Conservation (phyloP, 306 rosid species). For the Albizia julibrissin region DNA sequence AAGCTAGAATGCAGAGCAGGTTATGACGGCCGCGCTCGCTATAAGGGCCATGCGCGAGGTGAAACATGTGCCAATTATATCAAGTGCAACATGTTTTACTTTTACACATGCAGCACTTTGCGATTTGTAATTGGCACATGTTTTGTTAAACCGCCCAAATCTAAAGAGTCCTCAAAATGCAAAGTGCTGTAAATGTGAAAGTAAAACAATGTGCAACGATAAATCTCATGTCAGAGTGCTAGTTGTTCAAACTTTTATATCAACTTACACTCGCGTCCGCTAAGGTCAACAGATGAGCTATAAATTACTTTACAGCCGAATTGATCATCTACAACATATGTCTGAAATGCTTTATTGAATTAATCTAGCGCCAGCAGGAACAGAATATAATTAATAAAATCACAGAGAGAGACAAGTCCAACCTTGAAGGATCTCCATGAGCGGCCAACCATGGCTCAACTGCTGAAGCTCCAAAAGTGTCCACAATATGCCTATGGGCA, state of each 20-base stretch:
- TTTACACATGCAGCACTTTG: no score
- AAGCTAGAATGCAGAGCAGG: background rate
- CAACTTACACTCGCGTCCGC: conserved; percentile 19
- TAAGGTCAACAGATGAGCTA: conserved; percentile 2
- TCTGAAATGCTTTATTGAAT: background rate
- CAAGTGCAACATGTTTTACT: no score
- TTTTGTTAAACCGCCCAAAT: background rate
- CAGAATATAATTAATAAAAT: conserved; percentile 14
- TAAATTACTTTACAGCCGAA: background rate
- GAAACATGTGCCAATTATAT: no score
- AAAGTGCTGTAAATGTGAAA: background rate
- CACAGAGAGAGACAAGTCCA: conserved; percentile 18
- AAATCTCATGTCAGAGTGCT: background rate
- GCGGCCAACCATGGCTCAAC: conserved; percentile 98
- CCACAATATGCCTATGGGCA: conserved; percentile 62
- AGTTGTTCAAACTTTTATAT: conserved; percentile 1
- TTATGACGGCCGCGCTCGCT: no score
- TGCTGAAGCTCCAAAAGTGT: conserved; percentile 78
- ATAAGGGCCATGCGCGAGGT: no score
- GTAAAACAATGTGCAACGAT: conserved; percentile 6
- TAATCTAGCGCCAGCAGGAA: conserved; percentile 17
- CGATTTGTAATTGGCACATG: no score
- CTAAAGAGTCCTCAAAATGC: background rate
- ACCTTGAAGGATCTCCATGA: conserved; percentile 93
- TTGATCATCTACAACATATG: background rate